A percentile compares a stretch with the other conserved stretches of the same genome.
Conservation (phyloP, 2,329 filamentous ascomycete species). For the Mycogone perniciosa region DNA sequence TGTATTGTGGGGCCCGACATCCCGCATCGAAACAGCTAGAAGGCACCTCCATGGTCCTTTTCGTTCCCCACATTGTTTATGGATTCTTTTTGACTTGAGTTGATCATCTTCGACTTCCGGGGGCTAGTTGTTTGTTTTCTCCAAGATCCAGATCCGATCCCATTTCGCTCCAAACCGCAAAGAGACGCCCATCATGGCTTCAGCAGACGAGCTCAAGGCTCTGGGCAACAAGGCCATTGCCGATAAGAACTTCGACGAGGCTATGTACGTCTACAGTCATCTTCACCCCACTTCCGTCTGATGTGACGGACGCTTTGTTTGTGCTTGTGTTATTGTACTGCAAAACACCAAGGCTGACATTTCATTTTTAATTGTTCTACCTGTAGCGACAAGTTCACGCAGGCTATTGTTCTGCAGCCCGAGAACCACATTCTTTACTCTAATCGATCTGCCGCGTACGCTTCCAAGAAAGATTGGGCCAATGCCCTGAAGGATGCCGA, state of each 20-base stretch:
- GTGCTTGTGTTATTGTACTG: background rate
- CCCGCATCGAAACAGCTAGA: constrained; percentile 39
- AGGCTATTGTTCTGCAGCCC: constrained; percentile 84
- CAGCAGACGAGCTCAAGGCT: constrained; percentile 80
- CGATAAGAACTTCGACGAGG: constrained; percentile 92
- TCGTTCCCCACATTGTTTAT: constrained; percentile 24
- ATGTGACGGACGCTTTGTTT: background rate
- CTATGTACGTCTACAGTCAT: constrained; percentile 63
- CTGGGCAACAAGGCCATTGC: constrained; percentile 98
- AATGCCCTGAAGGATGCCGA: constrained; percentile 82
- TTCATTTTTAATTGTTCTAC: background rate
- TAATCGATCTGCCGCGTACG: constrained; percentile 83
- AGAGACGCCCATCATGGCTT: constrained; percentile 40
- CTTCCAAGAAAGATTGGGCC: constrained; percentile 83
- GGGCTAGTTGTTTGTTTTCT: constrained; percentile 3
- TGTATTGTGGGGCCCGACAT: constrained; percentile 18
- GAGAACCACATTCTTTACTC: constrained; percentile 96
- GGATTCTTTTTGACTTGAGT: constrained; percentile 1
- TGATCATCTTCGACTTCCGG: constrained; percentile 8
- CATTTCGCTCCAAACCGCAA: background rate
- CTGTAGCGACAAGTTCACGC: constrained; percentile 79
- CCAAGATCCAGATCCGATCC: background rate
- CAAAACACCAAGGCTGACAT: background rate
- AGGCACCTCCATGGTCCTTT: constrained; percentile 20
- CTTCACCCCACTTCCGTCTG: constrained; percentile 3